Base-by-base conservation (phyloP, 345 rosid species). In the Microcos paniculata region DNA sequence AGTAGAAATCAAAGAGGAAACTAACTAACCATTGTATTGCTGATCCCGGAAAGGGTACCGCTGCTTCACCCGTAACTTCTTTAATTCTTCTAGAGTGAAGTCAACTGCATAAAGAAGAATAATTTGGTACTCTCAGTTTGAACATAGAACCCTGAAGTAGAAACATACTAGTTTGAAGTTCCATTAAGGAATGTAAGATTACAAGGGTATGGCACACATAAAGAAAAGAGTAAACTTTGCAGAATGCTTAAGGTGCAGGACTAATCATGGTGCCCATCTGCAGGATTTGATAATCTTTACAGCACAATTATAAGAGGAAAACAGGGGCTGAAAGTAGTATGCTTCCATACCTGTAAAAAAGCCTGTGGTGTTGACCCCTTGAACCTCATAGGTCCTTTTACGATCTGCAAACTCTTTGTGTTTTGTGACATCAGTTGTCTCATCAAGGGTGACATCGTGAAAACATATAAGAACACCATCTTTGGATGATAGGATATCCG, bases 401-500 rank as follows among this genome's bases (percentile, higher is more conserved):
- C 96, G 98, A 77, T 89, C 77, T 52, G 90, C 89, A 83, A 93
- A 93, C 84, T 90, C 93, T 78, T 88, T 90, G 77, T 35, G 40
- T 35, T 35, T 7, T 35, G 4, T 35, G 40, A 35, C 40, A 35
- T 35, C 40, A 35, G 40, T 35, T 35, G 40, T 35, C 6, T 35
- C 76, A 85, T 96, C 98, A 45, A 96, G 94, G 72, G 78, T 85
- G 51, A 93, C 90, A 73, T 96, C 98, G 71, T 96, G 99, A 72
- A 80, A 81, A 82, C 99, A 93, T 76, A 93, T 86, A 33, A 93
- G 96, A 40, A 89, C 84, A 76, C 97, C 97, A 64, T 93, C 98
- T 84, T 89, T 96, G 58, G 96, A 72, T 72, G 97, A 81, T 11
- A 91, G 74, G 40, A 93, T 87, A 85, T 96, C 96, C 16, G 96